A percentile compares a stretch with the other conserved stretches of the same genome.
Conservation (phyloP, 352 stramenopile species). For the Phytopythium sindhum region DNA sequence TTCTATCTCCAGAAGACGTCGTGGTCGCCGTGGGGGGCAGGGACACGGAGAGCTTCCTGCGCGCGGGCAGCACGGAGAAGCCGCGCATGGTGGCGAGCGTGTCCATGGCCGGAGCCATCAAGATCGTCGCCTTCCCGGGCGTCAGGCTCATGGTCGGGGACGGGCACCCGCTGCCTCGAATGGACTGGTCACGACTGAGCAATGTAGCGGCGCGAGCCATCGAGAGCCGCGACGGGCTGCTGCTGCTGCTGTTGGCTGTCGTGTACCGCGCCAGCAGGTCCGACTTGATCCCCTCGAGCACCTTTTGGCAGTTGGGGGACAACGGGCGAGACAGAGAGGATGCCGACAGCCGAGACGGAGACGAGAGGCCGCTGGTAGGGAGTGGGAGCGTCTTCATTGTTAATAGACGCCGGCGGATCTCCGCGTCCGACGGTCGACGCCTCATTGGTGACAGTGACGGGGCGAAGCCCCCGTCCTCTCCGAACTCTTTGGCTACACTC, state of each 20-base stretch:
- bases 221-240: constrained; percentile 10
- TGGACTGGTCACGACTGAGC: constrained; percentile 11
- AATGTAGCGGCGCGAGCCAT: constrained; percentile 3
- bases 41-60: constrained; percentile 8
- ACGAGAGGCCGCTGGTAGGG: neutral
- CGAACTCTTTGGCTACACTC: constrained; percentile 4
- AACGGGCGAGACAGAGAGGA: constrained; percentile 14
- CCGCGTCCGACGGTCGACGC: constrained; percentile 17
- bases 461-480: neutral
- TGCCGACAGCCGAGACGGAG: constrained; percentile 8
- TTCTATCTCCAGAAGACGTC: neutral
- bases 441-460: neutral
- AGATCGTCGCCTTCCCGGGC: constrained; percentile 5
- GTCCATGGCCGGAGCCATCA: constrained; percentile 8
- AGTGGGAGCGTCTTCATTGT: constrained; percentile 21
- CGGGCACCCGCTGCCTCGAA: neutral
- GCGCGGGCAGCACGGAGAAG: constrained; percentile 22
- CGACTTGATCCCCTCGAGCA: constrained; percentile 41
- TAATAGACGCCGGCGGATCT: constrained; percentile 34
- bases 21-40: too few relatives aligned
- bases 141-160: neutral
- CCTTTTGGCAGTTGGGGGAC: constrained; percentile 37
- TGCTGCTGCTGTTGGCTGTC: constrained; percentile 9
- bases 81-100: constrained; percentile 21
- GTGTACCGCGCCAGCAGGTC: constrained; percentile 28